These are phyloP conservation scores for Pichia heedii DNA, from an alignment of 805 yeast species.

Conservation along the genomic window DNA sequence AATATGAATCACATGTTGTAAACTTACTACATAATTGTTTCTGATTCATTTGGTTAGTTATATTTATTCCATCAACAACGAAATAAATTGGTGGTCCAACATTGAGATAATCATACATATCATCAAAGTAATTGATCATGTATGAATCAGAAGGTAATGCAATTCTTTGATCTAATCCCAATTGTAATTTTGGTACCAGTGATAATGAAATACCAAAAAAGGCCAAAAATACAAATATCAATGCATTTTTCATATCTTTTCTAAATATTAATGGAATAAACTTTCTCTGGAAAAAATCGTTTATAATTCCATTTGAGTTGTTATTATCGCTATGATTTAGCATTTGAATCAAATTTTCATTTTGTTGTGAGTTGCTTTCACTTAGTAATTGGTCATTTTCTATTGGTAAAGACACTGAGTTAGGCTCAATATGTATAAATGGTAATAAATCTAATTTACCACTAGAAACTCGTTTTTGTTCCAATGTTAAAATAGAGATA, in stretches of 20 bases:
- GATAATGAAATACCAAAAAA: constrained; percentile 65
- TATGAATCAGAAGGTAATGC: constrained; percentile 84
- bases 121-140: constrained; percentile 69
- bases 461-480: constrained; percentile 51
- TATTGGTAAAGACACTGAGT: constrained; percentile 10
- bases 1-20: constrained; percentile 70
- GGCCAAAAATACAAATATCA: constrained; percentile 45
- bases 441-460: constrained; percentile 56
- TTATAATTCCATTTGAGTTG: constrained; percentile 24
- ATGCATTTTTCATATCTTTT: constrained; percentile 34
- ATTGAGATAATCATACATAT: constrained; percentile 61
- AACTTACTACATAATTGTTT: constrained; percentile 79
- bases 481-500: constrained; percentile 60
- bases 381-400: constrained; percentile 1
- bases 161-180: constrained; percentile 83
- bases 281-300: constrained; percentile 32
- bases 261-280: constrained; percentile 56
- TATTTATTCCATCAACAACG: constrained; percentile 61
- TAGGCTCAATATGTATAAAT: constrained; percentile 29
- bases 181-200: constrained; percentile 55
- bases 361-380: constrained; percentile 6
- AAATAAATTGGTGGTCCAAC: constrained; percentile 92
- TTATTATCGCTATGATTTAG: constrained; percentile 13
- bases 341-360: constrained; percentile 18
- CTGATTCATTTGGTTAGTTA: constrained; percentile 55